phyloP scores from a whole-genome alignment of 179 eudicot species.

The Amaranthus tricolor region DNA sequence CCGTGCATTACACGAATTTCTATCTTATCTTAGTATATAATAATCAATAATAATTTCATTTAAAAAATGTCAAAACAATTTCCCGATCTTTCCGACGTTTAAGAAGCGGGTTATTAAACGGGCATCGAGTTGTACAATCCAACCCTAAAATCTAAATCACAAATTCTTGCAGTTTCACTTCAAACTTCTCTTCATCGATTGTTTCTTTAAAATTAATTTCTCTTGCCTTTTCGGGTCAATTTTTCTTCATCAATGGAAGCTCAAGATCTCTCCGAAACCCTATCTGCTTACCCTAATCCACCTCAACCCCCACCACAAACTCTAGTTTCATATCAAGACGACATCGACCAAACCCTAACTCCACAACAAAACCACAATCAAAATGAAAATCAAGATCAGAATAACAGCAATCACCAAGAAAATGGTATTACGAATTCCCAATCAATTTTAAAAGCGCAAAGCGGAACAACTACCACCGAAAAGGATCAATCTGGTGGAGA shows the following conservation, averaged over 20 bases:
- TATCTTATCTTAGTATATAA: no score
- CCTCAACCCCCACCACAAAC: slow-evolving; percentile 21
- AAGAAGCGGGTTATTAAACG: no score
- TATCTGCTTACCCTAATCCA: neutral
- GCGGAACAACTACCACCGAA: slow-evolving; percentile 39
- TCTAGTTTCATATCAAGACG: slow-evolving; percentile 26
- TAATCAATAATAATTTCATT: no score
- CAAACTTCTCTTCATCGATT: neutral
- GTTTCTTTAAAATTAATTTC: no score
- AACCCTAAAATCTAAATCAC: slow-evolving; percentile 1
- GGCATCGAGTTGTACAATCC: neutral
- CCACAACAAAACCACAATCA: neutral
- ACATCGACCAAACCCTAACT: slow-evolving; percentile 23
- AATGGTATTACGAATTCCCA: slow-evolving; percentile 14
- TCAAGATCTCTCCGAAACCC: slow-evolving; percentile 26
- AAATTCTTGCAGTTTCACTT: neutral
- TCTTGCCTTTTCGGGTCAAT: neutral
- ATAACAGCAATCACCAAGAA: neutral
- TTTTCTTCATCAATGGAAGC: slow-evolving; percentile 23
- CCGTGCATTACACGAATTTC: no score
- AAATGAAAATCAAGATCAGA: neutral
- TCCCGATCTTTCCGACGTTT: no score
- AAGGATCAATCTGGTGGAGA: slow-evolving; percentile 67
- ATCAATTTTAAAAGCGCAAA: slow-evolving; percentile 33
- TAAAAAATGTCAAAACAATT: no score